Percentiles rank a stretch among this genome's conserved stretches.
These are phyloP conservation scores for Cercophora newfieldiana DNA, from an alignment of 495 filamentous ascomycete species.

Conservation along the genomic window DNA sequence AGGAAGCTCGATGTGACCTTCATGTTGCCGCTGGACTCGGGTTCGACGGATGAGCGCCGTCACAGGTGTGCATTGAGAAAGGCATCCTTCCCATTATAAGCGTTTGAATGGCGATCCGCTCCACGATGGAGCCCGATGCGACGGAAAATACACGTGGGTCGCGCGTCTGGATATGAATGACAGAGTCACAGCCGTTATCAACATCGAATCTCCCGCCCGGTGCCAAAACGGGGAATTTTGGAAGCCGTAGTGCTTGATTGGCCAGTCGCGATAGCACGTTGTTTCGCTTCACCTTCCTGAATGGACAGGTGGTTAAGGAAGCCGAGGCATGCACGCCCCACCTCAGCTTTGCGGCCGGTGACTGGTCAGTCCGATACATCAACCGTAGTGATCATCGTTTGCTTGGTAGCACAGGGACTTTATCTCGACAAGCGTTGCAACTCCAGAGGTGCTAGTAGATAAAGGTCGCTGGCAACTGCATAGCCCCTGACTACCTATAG, in stretches of 20 bases:
- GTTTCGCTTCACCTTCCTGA: constrained; percentile 20
- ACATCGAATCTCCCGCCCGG: constrained; percentile 9
- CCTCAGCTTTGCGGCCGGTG: background rate
- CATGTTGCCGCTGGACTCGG: constrained; percentile 14
- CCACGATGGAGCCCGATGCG: background rate
- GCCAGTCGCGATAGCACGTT: constrained; percentile 11
- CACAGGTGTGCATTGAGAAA: background rate
- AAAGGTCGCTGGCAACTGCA: too few relatives aligned
- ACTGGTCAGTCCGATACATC: too few relatives aligned
- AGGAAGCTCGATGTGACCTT: constrained; percentile 21
- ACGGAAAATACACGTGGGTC: constrained; percentile 2
- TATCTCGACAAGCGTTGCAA: too few relatives aligned
- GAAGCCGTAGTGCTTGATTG: constrained; percentile 12
- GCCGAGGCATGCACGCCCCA: background rate
- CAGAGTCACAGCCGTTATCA: constrained; percentile 11
- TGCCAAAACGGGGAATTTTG: constrained; percentile 10
- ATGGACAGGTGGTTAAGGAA: constrained; percentile 19
- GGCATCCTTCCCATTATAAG: background rate
- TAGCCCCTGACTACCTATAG: too few relatives aligned
- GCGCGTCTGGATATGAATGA: background rate
- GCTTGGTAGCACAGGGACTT: too few relatives aligned
- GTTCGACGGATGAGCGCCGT: background rate
- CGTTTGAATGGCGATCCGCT: background rate
- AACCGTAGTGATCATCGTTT: too few relatives aligned
- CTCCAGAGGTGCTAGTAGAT: too few relatives aligned